phyloP scores from a whole-genome alignment of 2,329 filamentous ascomycete genomes.

The Rutstroemia sp. region DNA sequence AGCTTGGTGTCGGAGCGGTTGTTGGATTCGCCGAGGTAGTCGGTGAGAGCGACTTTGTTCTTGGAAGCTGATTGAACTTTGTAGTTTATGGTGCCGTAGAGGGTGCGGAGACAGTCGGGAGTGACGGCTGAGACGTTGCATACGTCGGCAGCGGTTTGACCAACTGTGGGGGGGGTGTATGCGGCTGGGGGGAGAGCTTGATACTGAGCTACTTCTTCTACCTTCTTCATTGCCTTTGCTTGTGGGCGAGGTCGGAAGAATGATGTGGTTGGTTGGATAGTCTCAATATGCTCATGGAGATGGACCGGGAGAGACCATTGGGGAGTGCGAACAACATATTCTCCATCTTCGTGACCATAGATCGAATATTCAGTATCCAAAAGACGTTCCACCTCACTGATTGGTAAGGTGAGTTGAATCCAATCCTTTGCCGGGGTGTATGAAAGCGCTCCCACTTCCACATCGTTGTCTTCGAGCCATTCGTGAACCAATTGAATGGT shows the following conservation, averaged over 20 bases:
- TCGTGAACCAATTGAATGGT: constrained; percentile 44
- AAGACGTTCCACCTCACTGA: constrained; percentile 38
- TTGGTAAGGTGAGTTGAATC: constrained; percentile 38
- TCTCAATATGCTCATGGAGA: constrained; percentile 37
- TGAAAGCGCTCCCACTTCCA: constrained; percentile 29
- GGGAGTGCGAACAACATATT: constrained; percentile 17
- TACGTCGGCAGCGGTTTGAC: constrained; percentile 37
- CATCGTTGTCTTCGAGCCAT: constrained; percentile 48
- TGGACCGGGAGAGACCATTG: constrained; percentile 34
- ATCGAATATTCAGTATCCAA: constrained; percentile 31
- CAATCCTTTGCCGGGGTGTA: constrained; percentile 50
- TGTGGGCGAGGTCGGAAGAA: constrained; percentile 40
- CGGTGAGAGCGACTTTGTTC: constrained; percentile 20
- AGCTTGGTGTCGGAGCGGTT: constrained; percentile 20
- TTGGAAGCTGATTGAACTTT: constrained; percentile 10
- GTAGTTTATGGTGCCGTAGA: constrained; percentile 23
- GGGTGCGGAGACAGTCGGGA: constrained; percentile 19
- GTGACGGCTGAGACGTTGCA: constrained; percentile 46
- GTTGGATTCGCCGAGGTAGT: constrained; percentile 21
- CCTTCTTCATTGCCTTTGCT: constrained; percentile 24
- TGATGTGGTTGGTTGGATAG: constrained; percentile 49
- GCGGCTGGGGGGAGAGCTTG: neutral
- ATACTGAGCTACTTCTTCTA: neutral
- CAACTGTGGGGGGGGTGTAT: constrained; percentile 5
- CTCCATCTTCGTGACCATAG: constrained; percentile 29